Percentiles rank a stretch among this genome's conserved stretches.
Evolutionary conservation across 768 basidiomycete genomes (phyloP).

Genomic region (Tulasnella sp.): DNA sequence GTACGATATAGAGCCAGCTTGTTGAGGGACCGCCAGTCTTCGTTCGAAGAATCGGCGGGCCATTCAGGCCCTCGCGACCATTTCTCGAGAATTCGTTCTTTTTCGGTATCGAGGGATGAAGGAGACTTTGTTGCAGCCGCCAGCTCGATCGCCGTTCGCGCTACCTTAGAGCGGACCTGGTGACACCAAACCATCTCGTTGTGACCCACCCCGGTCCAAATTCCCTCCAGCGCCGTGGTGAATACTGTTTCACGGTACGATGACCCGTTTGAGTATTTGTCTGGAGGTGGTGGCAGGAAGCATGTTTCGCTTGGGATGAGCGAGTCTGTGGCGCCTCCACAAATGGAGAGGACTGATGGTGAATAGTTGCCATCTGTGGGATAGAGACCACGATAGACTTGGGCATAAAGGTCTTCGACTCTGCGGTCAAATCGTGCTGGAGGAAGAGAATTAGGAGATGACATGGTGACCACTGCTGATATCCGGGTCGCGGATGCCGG

Average conservation of each 20-base stretch:
- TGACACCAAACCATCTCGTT: conserved; percentile 99
- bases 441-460: conserved; percentile 83
- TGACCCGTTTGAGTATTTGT: conserved; percentile 23
- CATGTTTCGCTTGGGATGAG: conserved; percentile 92
- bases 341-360: conserved; percentile 77
- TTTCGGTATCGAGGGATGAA: conserved; percentile 31
- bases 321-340: conserved; percentile 87
- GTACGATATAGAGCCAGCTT: not conserved
- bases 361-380: conserved; percentile 35
- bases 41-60: not conserved
- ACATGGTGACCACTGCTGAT: conserved; percentile 89
- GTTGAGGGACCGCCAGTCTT: too few species aligned
- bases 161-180: conserved; percentile 88
- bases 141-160: conserved; percentile 71
- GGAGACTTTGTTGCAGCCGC: conserved; percentile 34
- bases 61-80: conserved; percentile 45
- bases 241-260: conserved; percentile 65
- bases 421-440: conserved; percentile 83
- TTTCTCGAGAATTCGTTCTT: conserved; percentile 48
- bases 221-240: conserved; percentile 81
- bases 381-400: conserved; percentile 37
- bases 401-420: conserved; percentile 66
- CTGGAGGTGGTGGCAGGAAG: conserved; percentile 46
- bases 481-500: conserved; percentile 40
- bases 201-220: conserved; percentile 94